Evolutionary conservation across 208 protist species (phyloP), one percentile per base, ranked within the genome.

Genomic region (Polymyxa betae): DNA sequence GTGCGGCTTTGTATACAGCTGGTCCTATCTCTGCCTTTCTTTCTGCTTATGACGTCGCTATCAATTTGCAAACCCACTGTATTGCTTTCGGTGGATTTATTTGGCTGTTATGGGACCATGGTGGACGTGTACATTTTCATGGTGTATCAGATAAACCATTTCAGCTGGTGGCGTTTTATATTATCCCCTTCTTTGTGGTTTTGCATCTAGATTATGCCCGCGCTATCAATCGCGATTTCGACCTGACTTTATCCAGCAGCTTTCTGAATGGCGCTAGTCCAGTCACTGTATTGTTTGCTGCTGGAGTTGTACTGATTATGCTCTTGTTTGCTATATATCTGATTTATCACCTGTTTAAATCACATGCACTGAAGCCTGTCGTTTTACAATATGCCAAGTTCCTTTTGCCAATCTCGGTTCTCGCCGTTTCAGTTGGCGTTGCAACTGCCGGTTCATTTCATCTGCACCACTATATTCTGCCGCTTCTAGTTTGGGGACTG

Each of bases 101-200:
- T 43, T 82, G 72, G 72, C 40, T 82, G 5, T n/a, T 82, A 20
- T 82, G 72, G 72, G 72, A 82, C 16, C 40, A 43, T 43, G 72
- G 72, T 43, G 72, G 72, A 45, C n/a, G 16, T 43, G 35, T 38
- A 38, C 72, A 82, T 45, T 45, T 82, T n/a, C 16, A 20, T 82
- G 40, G 72, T 43, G 40, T 82, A 20, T 5, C 5, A 43, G 10
- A 82, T 16, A 12, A 5, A 5, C 72, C 72, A 45, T 5, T 82
- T 12, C 72, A 82, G 10, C 72, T 82, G 12, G 5, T 82, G 16
- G 12, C 35, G 72, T 82, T 45, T n/a, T 82, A 82, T 82, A 82
- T 82, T 35, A 20, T 82, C n/a, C 72, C 72, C 16, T 82, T 45
- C 40, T 82, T 82, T n/a, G n/a, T 82, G 10, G n/a, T 82, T 5